Base-by-base conservation (phyloP, 768 basidiomycete species). In the Suillus spraguei region DNA sequence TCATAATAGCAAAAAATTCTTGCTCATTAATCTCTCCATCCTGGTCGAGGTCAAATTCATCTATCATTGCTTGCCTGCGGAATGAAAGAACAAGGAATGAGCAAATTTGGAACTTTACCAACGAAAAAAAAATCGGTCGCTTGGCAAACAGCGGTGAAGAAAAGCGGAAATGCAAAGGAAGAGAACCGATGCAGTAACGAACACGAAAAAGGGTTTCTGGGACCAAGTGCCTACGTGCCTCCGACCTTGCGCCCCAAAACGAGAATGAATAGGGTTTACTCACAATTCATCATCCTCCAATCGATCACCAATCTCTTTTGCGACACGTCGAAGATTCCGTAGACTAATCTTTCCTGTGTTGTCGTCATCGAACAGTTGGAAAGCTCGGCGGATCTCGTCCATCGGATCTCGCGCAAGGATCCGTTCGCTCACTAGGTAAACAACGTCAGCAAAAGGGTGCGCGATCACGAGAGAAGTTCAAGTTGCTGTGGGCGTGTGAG, bases 21-120 rank as follows among this genome's bases (percentile, higher is more conserved):
- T 93, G 88, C 74, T 96, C 91, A 72, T 88, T 95, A 75, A 99
- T 99, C 80, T 97, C 97, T 35, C 96, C 95, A 68, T 99, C 97
- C 74, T 95, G 90, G 79, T 99, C 97, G 32, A 99, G 87, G 77
- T 99, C 97, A 73, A 99, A 99, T 78, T 99, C 97, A 70, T 99
- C 97, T 72, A 99, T 99, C 97, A 99, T 99, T 28, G 97, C 97
- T 87, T 98, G 95, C 68, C 97, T 98, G 69, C 63, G 68, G 62
- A 67, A 69, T 64, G 68, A 68, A 71, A 72, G 69, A 71, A 42
- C 38, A 42, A 67, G 70, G 68, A 71, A 64, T 76, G 66, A 76
- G 68, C 67, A 76, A 72, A 76, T 70, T 67, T 36, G 65, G 69
- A 69, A 68, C 49, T 39, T n/a, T 61, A 38, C 60, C 24, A 61